Evolutionary conservation across 2,329 filamentous ascomycete genomes (phyloP), one percentile per base, ranked within the genome.

Genomic region (Colletotrichum destructivum): DNA sequence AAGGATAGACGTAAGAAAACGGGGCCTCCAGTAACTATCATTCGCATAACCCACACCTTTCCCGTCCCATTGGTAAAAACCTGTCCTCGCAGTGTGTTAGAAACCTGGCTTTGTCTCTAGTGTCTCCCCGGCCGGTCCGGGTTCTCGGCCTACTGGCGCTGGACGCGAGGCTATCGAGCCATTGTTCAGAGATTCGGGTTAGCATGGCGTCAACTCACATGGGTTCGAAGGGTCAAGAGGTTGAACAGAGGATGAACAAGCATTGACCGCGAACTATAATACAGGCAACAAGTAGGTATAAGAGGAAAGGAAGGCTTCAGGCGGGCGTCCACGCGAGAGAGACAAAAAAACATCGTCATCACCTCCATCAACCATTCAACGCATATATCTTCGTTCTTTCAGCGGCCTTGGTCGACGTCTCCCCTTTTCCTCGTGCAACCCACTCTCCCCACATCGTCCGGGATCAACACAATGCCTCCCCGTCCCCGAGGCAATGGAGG

Each of bases 211-310:
- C 7, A 44, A 26, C 21, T 44, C 38, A 59, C 55, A 26, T 26
- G 35, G 11, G 12, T 3, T 26, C 12, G 16, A 12, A 15, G 38
- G 44, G 44, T 9, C 11, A 44, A 11, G 16, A 31, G 57, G 23
- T 63, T 71, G 69, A 71, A 71, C 65, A 76, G 70, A 72, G 75
- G 75, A 68, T 74, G 74, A 71, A 75, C 69, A 69, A 59, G 65
- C 70, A 71, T 66, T 72, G 60, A 66, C 66, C 70, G 61, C 70
- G 70, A 60, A 65, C 66, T 72, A 72, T 72, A 71, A 61, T 71
- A 72, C 70, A 72, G 66, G 55, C 70, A 71, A 67, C 69, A 70
- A 72, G 70, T 71, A 72, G 70, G 70, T 72, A 69, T 71, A 71
- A 61, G 55, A 72, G 70, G 70, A 47, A 72, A 72, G 60, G 66